Percentiles rank a stretch among this genome's conserved stretches.
phyloP scores from a whole-genome alignment of 306 rosid species.

The Pachyrhizus erosus region DNA sequence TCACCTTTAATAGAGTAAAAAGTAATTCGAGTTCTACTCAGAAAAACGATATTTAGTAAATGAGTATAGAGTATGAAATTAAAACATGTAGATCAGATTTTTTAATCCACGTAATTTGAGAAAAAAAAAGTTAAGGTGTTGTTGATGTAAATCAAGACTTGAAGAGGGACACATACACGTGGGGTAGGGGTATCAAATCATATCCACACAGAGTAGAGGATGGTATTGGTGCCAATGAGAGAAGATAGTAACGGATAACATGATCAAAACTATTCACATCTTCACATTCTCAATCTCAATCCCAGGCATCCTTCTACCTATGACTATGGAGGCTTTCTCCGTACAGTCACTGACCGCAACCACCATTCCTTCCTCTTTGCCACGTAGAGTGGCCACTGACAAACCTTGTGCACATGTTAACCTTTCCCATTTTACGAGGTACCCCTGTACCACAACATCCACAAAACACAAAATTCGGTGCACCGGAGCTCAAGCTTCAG shows the following conservation, averaged over 20 bases:
- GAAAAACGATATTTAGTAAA: too few relatives aligned
- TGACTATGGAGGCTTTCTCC: constrained; percentile 78
- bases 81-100: too few relatives aligned
- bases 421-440: constrained; percentile 47
- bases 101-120: too few relatives aligned
- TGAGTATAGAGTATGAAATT: too few relatives aligned
- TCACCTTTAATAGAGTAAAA: too few relatives aligned
- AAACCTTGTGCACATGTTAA: constrained; percentile 50
- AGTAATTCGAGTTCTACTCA: too few relatives aligned
- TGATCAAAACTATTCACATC: constrained; percentile 34
- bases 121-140: too few relatives aligned
- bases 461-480: constrained; percentile 19
- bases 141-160: too few relatives aligned
- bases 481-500: constrained; percentile 70
- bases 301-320: constrained; percentile 34
- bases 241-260: constrained; percentile 47
- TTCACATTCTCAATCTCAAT: constrained; percentile 5
- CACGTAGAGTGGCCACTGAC: constrained; percentile 43
- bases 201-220: constrained; percentile 64
- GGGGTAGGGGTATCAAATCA: constrained; percentile 52
- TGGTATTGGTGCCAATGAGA: constrained; percentile 46
- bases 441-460: constrained; percentile 45
- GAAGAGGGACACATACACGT: neutral
- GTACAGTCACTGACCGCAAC: constrained; percentile 60
- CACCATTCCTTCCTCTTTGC: constrained; percentile 59